These are phyloP conservation scores for Verticillium dahliae DNA, from an alignment of 2,329 filamentous ascomycete species.

Conservation along the genomic window DNA sequence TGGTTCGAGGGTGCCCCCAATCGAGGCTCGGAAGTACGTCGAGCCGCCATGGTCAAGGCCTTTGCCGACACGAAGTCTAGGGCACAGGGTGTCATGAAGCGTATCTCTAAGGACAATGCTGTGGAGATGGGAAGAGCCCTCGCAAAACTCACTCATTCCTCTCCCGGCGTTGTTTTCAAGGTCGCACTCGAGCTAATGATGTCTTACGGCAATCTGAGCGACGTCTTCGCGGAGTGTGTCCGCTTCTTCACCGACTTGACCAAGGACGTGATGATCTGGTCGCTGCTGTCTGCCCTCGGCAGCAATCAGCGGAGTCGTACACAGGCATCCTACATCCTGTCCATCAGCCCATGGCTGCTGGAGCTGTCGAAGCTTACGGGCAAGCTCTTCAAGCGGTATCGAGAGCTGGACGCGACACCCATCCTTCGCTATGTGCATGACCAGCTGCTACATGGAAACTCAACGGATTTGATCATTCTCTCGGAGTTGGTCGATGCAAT, in stretches of 20 bases:
- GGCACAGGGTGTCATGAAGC: conserved; percentile 80
- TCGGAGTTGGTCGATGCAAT: conserved; percentile 87
- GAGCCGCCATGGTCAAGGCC: conserved; percentile 61
- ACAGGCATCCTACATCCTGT: conserved; percentile 54
- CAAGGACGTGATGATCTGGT: conserved; percentile 92
- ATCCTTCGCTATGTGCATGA: conserved; percentile 85
- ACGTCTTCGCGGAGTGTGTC: conserved; percentile 89
- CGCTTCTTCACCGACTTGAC: conserved; percentile 89
- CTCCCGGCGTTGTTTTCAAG: conserved; percentile 85
- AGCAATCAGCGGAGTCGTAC: conserved; percentile 58
- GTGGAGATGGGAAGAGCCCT: conserved; percentile 79
- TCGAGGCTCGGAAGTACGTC: neutral
- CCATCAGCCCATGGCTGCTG: conserved; percentile 88
- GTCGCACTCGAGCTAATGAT: conserved; percentile 88
- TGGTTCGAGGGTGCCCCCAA: conserved; percentile 75
- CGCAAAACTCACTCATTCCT: conserved; percentile 86
- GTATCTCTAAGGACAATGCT: conserved; percentile 82
- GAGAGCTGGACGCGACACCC: conserved; percentile 74
- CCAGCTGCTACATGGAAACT: conserved; percentile 75
- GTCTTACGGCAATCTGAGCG: conserved; percentile 89
- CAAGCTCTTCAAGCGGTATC: conserved; percentile 80
- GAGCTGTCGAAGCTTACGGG: conserved; percentile 88
- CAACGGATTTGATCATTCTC: conserved; percentile 84
- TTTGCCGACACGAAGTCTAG: conserved; percentile 73
- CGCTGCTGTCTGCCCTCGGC: conserved; percentile 67